These are phyloP conservation scores for Carex littledalei DNA, from an alignment of 176 grass and related monocot genomes.

Conservation along the genomic window DNA sequence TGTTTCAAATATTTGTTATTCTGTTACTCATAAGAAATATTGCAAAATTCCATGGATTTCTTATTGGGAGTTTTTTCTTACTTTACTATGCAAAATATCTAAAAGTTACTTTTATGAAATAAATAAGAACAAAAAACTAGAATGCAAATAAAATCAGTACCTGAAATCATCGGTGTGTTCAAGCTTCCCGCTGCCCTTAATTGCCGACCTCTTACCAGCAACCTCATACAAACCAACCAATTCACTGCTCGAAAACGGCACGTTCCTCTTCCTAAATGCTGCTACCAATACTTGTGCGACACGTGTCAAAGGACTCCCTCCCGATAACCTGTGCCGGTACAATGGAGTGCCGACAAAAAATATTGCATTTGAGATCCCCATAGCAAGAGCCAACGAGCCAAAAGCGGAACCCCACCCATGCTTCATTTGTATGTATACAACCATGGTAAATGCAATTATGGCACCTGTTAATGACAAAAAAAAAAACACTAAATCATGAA, in stretches of 20 bases:
- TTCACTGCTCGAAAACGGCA: conserved; percentile 34
- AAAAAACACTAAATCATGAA: background rate
- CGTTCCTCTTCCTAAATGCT: conserved; percentile 58
- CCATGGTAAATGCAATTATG: conserved; percentile 69
- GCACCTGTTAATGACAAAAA: conserved; percentile 25
- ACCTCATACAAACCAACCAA: conserved; percentile 69
- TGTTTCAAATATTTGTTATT: no score
- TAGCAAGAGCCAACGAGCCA: conserved; percentile 70
- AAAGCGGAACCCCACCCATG: conserved; percentile 79
- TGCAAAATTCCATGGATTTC: no score
- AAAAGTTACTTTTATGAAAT: background rate
- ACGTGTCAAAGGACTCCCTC: conserved; percentile 74
- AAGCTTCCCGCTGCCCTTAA: conserved; percentile 82
- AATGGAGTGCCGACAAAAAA: conserved; percentile 76
- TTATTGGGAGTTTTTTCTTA: no score
- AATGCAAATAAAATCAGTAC: background rate
- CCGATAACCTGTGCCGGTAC: conserved; percentile 62
- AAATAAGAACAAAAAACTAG: background rate
- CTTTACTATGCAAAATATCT: no score
- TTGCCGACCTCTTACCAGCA: conserved; percentile 54
- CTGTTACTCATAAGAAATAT: no score
- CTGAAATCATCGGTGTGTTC: conserved; percentile 75
- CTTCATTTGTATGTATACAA: conserved; percentile 84
- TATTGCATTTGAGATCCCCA: conserved; percentile 71
- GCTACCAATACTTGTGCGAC: conserved; percentile 75